A percentile compares a stretch with the other conserved stretches of the same genome.
Evolutionary conservation across 352 stramenopile species (phyloP).

Genomic region (Pythium phragmitis): DNA sequence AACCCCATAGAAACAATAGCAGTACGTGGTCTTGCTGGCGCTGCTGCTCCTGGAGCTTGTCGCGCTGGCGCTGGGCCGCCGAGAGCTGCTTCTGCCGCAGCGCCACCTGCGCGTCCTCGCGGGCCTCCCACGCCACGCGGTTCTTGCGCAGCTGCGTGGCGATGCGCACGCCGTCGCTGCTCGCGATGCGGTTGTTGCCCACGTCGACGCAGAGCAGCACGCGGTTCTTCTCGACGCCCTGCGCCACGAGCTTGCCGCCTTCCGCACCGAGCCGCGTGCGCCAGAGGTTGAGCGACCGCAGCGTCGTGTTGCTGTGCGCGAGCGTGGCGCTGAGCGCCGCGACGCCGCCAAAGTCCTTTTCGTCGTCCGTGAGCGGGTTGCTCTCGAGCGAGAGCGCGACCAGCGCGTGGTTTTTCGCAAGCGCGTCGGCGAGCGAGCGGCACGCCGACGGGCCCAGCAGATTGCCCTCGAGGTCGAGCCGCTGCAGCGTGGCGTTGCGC

Average conservation of each 20-base stretch:
- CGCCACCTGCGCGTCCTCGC: conserved; percentile 44
- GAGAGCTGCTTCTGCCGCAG: conserved; percentile 48
- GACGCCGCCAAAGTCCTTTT: conserved; percentile 71
- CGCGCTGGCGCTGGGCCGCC: conserved; percentile 50
- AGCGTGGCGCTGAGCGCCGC: conserved; percentile 57
- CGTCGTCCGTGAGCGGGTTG: conserved; percentile 75
- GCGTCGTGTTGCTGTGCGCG: conserved; percentile 42
- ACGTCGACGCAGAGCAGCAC: conserved; percentile 74
- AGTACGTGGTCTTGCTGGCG: conserved; percentile 63
- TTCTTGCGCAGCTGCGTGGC: conserved; percentile 53
- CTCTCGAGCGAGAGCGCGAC: conserved; percentile 71
- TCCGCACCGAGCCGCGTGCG: conserved; percentile 65
- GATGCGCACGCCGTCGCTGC: conserved; percentile 48
- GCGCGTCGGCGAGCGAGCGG: conserved; percentile 54
- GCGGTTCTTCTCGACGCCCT: conserved; percentile 53
- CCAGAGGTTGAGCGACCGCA: conserved; percentile 76
- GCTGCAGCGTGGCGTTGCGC: conserved; percentile 58
- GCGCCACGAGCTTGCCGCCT: conserved; percentile 62
- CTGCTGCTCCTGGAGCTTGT: conserved; percentile 41
- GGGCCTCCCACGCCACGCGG: conserved; percentile 27
- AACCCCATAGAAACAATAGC: background rate
- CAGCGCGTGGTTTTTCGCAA: conserved; percentile 52
- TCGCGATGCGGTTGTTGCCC: conserved; percentile 74
- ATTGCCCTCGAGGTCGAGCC: conserved; percentile 73
- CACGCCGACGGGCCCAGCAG: conserved; percentile 47